Percentiles rank a stretch among this genome's conserved stretches.
Conservation (phyloP, 305 asterid genomes). For the Galium porrigens region DNA sequence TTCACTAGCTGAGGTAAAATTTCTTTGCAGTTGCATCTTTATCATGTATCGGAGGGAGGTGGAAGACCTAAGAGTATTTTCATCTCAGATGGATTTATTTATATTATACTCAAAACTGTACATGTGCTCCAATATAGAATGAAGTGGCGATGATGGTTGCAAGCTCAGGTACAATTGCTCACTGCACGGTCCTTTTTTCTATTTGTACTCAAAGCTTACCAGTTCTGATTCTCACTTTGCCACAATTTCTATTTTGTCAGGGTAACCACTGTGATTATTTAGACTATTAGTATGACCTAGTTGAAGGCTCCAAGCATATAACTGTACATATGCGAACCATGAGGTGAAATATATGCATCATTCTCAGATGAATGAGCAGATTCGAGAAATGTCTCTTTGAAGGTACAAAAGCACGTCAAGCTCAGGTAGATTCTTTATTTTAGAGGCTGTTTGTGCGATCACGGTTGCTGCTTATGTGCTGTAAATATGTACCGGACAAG, state of each 20-base stretch:
- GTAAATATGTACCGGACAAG: conserved; percentile 4
- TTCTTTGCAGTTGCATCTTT: not conserved
- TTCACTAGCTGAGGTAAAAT: not conserved
- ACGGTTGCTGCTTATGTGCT: not conserved
- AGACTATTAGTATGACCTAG: not conserved
- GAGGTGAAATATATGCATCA: not conserved
- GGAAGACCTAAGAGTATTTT: conserved; percentile 10
- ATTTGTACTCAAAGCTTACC: not conserved
- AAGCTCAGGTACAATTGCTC: conserved; percentile 6
- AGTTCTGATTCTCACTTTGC: not conserved
- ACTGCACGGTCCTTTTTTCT: not conserved
- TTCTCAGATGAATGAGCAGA: conserved; percentile 5
- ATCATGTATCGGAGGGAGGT: conserved; percentile 1
- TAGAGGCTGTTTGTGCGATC: not conserved
- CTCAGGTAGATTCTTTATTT: not conserved
- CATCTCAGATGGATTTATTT: not conserved
- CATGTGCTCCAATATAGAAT: not conserved
- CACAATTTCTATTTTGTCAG: not conserved
- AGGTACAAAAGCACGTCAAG: not conserved
- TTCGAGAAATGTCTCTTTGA: not conserved
- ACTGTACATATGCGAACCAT: not conserved
- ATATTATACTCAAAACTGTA: not conserved
- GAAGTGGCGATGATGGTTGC: conserved; percentile 5
- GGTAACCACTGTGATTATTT: conserved; percentile 5
- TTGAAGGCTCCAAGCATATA: conserved; percentile 2